Conservation (phyloP, 1,284 basidiomycete genomes). For the Ganoderma boninense region DNA sequence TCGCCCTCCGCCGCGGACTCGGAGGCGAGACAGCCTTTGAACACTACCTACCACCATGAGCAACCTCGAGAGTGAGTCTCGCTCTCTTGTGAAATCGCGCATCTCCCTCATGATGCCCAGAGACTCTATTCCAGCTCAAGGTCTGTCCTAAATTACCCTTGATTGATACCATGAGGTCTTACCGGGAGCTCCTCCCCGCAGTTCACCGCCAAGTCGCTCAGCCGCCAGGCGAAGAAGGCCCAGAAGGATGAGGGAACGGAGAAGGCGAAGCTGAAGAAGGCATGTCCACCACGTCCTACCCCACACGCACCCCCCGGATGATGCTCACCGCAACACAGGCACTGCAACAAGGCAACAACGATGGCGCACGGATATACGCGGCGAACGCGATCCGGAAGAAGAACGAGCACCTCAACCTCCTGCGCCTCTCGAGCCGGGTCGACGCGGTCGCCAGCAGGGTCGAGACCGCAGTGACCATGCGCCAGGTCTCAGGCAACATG, state of each 20-base stretch:
- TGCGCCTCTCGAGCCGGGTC: conserved; percentile 89
- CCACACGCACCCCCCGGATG: background rate
- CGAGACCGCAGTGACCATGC: conserved; percentile 99
- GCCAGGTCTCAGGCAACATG: conserved; percentile 95
- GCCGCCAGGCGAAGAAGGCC: conserved; percentile 93
- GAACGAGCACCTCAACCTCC: conserved; percentile 91
- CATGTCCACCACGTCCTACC: conserved; percentile 40
- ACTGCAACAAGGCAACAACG: conserved; percentile 94
- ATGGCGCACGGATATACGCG: conserved; percentile 99
- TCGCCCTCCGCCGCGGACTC: conserved; percentile 18
- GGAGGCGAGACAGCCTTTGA: conserved; percentile 16
- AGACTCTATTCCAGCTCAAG: conserved; percentile 96
- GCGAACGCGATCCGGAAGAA: conserved; percentile 99
- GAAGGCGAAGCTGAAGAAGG: conserved; percentile 92
- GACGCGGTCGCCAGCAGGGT: conserved; percentile 97
- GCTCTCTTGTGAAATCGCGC: background rate
- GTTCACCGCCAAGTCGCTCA: conserved; percentile 96
- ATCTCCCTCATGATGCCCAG: conserved; percentile 55
- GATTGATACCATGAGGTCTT: conserved; percentile 22
- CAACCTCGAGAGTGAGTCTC: conserved; percentile 85
- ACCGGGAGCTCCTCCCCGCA: conserved; percentile 44
- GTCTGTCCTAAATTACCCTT: conserved; percentile 46
- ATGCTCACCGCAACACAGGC: conserved; percentile 63
- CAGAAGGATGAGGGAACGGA: conserved; percentile 91
- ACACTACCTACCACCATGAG: conserved; percentile 64